Evolutionary conservation across 2,329 filamentous ascomycete species (phyloP).

Genomic region (Fusarium sulawesiense): DNA sequence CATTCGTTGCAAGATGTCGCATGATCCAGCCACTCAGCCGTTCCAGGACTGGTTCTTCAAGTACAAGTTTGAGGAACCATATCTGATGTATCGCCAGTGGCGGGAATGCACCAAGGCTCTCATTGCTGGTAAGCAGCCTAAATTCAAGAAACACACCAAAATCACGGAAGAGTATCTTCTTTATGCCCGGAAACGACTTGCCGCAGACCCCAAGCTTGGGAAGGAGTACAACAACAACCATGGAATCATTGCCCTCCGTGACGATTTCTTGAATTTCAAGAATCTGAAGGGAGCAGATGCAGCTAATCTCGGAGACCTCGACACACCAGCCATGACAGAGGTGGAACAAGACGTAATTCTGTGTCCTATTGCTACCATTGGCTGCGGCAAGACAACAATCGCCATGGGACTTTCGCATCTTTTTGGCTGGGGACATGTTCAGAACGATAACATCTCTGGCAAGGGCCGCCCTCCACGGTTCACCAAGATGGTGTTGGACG

Average conservation of each 20-base stretch:
- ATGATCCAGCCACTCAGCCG: constrained; percentile 60
- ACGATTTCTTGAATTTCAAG: constrained; percentile 86
- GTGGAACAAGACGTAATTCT: constrained; percentile 78
- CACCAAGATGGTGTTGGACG: constrained; percentile 73
- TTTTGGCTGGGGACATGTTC: constrained; percentile 91
- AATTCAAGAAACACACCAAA: constrained; percentile 84
- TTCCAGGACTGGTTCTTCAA: constrained; percentile 99
- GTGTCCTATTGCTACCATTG: constrained; percentile 92
- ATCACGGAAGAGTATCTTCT: constrained; percentile 93
- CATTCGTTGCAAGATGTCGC: constrained; percentile 81
- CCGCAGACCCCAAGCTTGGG: constrained; percentile 73
- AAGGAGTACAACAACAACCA: constrained; percentile 87
- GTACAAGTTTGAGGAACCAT: constrained; percentile 99
- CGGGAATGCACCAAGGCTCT: constrained; percentile 94
- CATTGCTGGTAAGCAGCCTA: constrained; percentile 79
- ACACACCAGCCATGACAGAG: constrained; percentile 59
- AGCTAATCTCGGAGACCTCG: constrained; percentile 75
- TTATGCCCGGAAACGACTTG: constrained; percentile 81
- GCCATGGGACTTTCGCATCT: constrained; percentile 83
- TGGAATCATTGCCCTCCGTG: constrained; percentile 89
- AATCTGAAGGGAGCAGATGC: constrained; percentile 91
- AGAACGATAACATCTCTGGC: constrained; percentile 95
- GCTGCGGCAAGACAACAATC: constrained; percentile 96
- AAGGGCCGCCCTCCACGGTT: constrained; percentile 83
- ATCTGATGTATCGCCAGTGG: constrained; percentile 99